Evolutionary conservation across 208 protist species (phyloP), one percentile per base, ranked within the genome.

Genomic region (Crithidia brevicula): DNA sequence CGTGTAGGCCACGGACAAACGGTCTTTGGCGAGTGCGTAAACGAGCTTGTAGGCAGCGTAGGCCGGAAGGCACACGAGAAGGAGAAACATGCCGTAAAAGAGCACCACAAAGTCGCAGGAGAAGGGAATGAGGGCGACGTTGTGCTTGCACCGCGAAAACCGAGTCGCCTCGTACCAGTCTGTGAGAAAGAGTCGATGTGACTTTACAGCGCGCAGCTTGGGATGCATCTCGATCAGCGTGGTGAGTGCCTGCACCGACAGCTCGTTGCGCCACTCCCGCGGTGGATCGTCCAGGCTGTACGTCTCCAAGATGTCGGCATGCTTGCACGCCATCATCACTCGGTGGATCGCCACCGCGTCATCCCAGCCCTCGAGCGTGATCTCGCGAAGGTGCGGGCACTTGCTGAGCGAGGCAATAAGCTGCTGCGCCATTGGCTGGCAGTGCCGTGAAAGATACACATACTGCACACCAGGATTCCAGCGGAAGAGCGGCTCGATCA

Each of bases 161-260:
- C 86, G 81, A 16, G 92, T 96, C n/a, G 89, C 92, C 25, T 81
- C 68, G 43, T 94, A 84, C 92, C 86, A 93, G 67, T 93, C 89
- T 0, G 58, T 64, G 23, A 96, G 76, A 62, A 85, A 95, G 23
- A 89, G 61, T 2, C 86, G 82, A 31, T 89, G 84, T 22, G 85
- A 85, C 73, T 91, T 86, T 8, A 96, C 83, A 30, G 74, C 74
- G 20, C 86, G 80, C 52, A 96, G 73, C 59, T 86, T 88, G 7
- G 92, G 92, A 77, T 96, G 89, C 92, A 96, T 96, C 81, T 96
- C 92, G 62, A 93, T 90, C 8, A 96, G 76, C 3, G 88, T 94
- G 2, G 81, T 81, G 31, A 96, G 84, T 1, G 92, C 89, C 76
- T 96, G 89, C 53, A 96, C 89, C 30, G 85, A 81, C 1, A 96